Evolutionary conservation across 2,329 filamentous ascomycete species (phyloP).

Genomic region (Colletotrichum sp.): DNA sequence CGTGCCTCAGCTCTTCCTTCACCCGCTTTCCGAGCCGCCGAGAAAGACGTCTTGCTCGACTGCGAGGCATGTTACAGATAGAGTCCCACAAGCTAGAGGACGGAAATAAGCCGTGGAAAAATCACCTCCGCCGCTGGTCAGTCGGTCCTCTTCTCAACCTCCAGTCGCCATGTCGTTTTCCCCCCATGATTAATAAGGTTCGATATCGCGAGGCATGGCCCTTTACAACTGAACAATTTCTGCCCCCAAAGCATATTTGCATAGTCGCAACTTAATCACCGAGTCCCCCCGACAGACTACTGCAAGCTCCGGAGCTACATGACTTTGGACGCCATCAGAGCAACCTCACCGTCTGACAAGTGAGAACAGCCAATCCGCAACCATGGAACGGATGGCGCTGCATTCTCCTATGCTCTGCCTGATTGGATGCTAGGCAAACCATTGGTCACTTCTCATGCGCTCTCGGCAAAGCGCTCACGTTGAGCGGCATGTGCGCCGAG

Average conservation of each 20-base stretch:
- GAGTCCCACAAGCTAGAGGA: neutral
- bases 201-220: neutral
- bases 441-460: neutral
- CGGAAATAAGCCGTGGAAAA: neutral
- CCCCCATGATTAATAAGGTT: neutral
- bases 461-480: neutral
- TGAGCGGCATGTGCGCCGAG: conserved; percentile 12
- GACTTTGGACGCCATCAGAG: neutral
- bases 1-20: neutral
- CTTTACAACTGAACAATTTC: neutral
- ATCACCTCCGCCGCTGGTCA: neutral
- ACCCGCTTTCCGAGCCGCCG: neutral
- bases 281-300: neutral
- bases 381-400: neutral
- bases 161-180: neutral
- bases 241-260: neutral
- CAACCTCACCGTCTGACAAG: neutral
- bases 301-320: neutral
- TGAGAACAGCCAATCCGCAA: neutral
- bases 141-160: neutral
- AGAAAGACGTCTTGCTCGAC: neutral
- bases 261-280: neutral
- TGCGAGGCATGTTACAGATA: neutral
- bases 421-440: neutral
- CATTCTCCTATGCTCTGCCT: neutral